phyloP scores from a whole-genome alignment of 2,329 filamentous ascomycete species.

The Scolecobasidium constrictum region DNA sequence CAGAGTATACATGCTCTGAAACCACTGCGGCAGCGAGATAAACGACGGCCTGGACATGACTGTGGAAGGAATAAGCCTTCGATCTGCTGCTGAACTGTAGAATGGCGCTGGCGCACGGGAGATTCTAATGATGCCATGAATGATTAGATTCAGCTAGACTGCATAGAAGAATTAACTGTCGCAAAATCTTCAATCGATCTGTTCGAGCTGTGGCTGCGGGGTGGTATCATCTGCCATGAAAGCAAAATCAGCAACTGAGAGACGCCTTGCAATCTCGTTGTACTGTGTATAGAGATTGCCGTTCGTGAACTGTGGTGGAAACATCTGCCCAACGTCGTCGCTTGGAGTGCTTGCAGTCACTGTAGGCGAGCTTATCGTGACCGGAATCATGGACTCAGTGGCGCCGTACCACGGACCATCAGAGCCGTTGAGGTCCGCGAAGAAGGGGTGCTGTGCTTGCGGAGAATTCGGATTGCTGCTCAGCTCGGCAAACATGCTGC shows the following conservation, averaged over 20 bases:
- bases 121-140: no score
- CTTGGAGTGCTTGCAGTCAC: neutral
- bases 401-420: conserved; percentile 24
- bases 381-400: conserved; percentile 22
- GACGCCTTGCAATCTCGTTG: conserved; percentile 22
- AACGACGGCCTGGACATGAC: no score
- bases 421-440: neutral
- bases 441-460: conserved; percentile 4
- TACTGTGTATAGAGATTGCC: conserved; percentile 19
- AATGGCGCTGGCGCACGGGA: no score
- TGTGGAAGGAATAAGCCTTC: no score
- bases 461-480: conserved; percentile 6
- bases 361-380: conserved; percentile 7
- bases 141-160: no score
- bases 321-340: neutral
- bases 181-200: no score
- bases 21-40: no score
- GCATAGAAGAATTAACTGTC: no score
- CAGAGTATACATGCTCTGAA: conserved; percentile 1
- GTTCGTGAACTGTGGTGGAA: conserved; percentile 6
- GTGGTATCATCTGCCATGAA: neutral
- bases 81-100: no score
- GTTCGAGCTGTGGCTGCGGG: no score
- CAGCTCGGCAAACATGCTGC: conserved; percentile 24
- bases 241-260: conserved; percentile 16